A percentile compares a stretch with the other conserved stretches of the same genome.
These are phyloP conservation scores for Seminavis robusta DNA, from an alignment of 108 stramenopile genomes.

Conservation along the genomic window DNA sequence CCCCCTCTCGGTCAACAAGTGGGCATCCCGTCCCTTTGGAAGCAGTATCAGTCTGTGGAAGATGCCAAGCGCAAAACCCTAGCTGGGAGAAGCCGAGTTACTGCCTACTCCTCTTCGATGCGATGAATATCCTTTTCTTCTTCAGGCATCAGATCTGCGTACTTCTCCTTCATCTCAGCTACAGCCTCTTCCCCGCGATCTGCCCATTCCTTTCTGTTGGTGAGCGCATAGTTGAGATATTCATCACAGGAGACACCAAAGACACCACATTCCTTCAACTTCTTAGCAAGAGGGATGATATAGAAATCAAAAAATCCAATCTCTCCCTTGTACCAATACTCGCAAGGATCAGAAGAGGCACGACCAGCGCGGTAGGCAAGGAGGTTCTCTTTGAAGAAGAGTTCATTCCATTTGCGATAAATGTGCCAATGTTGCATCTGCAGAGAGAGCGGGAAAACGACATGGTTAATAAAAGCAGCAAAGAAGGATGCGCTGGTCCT, in stretches of 20 bases:
- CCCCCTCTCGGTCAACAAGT: too few relatives aligned
- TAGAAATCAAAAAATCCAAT: conserved; percentile 52
- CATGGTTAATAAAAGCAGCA: not conserved
- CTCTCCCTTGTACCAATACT: conserved; percentile 53
- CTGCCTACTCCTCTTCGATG: too few relatives aligned
- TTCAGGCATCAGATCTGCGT: too few relatives aligned
- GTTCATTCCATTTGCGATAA: conserved; percentile 34
- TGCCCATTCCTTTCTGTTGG: conserved; percentile 41
- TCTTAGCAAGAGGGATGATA: conserved; percentile 52
- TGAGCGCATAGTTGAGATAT: conserved; percentile 38
- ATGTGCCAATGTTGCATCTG: too few relatives aligned
- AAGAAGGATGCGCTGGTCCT: not conserved
- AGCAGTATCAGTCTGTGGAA: too few relatives aligned
- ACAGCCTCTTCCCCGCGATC: conserved; percentile 32
- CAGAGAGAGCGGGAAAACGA: not conserved
- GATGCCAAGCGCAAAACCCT: too few relatives aligned
- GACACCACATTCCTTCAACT: conserved; percentile 42
- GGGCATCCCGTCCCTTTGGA: too few relatives aligned
- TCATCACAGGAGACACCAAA: conserved; percentile 45
- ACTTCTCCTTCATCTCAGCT: conserved; percentile 1
- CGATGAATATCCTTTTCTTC: too few relatives aligned
- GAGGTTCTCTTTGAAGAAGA: conserved; percentile 35
- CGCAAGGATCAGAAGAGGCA: conserved; percentile 31
- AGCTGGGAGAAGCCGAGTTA: too few relatives aligned
- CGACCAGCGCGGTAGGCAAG: conserved; percentile 31